These are phyloP conservation scores for Stylonectria norvegica DNA, from an alignment of 2,329 filamentous ascomycete genomes.

Conservation along the genomic window DNA sequence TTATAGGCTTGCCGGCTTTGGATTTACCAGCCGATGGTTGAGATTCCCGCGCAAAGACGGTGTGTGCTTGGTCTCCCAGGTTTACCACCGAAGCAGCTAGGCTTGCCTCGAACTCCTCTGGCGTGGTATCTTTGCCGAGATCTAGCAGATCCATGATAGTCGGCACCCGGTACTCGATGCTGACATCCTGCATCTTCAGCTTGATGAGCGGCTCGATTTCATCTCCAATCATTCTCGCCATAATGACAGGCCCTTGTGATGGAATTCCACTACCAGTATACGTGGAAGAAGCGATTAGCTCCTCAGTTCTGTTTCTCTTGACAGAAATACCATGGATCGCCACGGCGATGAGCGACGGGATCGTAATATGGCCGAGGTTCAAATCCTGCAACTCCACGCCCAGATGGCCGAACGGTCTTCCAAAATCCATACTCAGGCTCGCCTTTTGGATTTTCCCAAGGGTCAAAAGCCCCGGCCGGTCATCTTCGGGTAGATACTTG, in stretches of 20 bases:
- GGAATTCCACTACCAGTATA: constrained; percentile 27
- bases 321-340: constrained; percentile 63
- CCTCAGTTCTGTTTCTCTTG: constrained; percentile 63
- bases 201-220: constrained; percentile 91
- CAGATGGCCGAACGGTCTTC: constrained; percentile 64
- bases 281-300: constrained; percentile 59
- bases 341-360: constrained; percentile 80
- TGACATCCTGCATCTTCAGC: constrained; percentile 78
- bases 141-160: constrained; percentile 77
- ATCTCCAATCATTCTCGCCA: constrained; percentile 87
- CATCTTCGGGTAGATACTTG: constrained; percentile 94
- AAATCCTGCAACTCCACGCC: constrained; percentile 57
- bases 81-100: constrained; percentile 79
- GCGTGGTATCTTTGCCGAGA: constrained; percentile 62
- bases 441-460: constrained; percentile 65
- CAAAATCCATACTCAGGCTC: constrained; percentile 60
- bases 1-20: constrained; percentile 53
- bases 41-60: constrained; percentile 37
- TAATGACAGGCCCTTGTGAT: constrained; percentile 56
- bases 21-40: constrained; percentile 22
- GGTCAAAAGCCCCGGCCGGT: constrained; percentile 82
- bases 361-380: constrained; percentile 75
- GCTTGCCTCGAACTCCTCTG: constrained; percentile 70
- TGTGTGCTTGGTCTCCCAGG: constrained; percentile 62
- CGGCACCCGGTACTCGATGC: constrained; percentile 83